These are phyloP conservation scores for Candida ulmi DNA, from an alignment of 805 yeast species.

Conservation along the genomic window DNA sequence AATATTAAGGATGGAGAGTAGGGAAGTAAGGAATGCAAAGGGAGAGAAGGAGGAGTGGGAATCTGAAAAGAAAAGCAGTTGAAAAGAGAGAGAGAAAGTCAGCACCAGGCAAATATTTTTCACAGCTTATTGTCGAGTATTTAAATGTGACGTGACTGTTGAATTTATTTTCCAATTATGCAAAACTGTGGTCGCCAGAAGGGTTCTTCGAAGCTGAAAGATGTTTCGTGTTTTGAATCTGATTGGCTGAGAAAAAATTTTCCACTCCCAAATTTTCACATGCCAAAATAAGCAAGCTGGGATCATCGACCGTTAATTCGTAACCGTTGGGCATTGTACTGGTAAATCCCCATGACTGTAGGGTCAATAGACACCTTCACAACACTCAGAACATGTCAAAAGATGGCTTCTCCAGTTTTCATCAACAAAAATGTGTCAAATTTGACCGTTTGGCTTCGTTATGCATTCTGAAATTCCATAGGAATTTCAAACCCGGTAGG, in stretches of 20 bases:
- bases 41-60: no score
- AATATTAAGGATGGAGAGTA: no score
- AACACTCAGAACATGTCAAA: neutral
- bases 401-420: neutral
- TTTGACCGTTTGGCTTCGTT: neutral
- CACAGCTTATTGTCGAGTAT: no score
- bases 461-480: constrained; percentile 5
- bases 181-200: no score
- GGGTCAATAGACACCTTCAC: neutral
- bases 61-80: no score
- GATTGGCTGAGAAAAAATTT: neutral
- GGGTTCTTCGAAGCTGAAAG: no score
- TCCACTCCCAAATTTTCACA: neutral
- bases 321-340: no score
- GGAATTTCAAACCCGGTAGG: constrained; percentile 4
- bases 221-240: neutral
- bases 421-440: constrained; percentile 1
- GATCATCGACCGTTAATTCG: no score
- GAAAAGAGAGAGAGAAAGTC: no score
- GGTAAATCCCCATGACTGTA: neutral
- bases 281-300: neutral
- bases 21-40: no score
- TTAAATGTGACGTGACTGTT: neutral
- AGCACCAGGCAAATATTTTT: no score
- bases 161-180: no score